Evolutionary conservation across 139 green algal species (phyloP).

Genomic region (Pedinophyceae sp.): DNA sequence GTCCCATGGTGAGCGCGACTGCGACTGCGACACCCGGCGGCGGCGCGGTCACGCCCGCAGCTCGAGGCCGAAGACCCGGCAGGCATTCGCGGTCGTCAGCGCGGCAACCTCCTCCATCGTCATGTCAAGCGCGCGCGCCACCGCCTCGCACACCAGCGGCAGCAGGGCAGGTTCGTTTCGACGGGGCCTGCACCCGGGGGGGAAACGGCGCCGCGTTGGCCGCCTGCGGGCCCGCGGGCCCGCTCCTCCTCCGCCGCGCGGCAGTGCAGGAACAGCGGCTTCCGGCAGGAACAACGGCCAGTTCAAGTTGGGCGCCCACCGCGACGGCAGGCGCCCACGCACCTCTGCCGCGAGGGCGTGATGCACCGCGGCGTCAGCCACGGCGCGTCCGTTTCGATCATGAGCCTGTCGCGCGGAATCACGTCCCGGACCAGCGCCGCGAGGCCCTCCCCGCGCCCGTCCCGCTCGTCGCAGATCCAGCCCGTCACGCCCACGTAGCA

Average conservation of each 20-base stretch:
- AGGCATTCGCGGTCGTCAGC: slow-evolving; percentile 19
- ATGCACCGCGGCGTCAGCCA: slow-evolving; percentile 47
- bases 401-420: slow-evolving; percentile 38
- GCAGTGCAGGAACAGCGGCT: not conserved
- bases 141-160: slow-evolving; percentile 32
- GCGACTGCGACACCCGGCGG: too few species aligned
- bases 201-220: slow-evolving; percentile 8
- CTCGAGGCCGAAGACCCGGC: slow-evolving; percentile 23
- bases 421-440: slow-evolving; percentile 30
- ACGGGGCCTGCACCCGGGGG: slow-evolving; percentile 25
- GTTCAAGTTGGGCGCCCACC: not conserved
- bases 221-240: not conserved
- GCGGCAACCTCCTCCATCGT: slow-evolving; percentile 14
- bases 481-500: slow-evolving; percentile 58
- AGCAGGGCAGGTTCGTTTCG: slow-evolving; percentile 60
- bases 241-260: not conserved
- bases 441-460: slow-evolving; percentile 38
- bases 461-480: slow-evolving; percentile 35
- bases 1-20: too few species aligned
- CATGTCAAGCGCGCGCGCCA: slow-evolving; percentile 25
- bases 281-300: not conserved
- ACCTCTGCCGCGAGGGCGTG: too few species aligned
- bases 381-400: slow-evolving; percentile 62
- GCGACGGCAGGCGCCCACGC: not conserved
- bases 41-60: too few species aligned